phyloP scores from a whole-genome alignment of 2,329 filamentous ascomycete genomes.

The Monosporascus sp. region DNA sequence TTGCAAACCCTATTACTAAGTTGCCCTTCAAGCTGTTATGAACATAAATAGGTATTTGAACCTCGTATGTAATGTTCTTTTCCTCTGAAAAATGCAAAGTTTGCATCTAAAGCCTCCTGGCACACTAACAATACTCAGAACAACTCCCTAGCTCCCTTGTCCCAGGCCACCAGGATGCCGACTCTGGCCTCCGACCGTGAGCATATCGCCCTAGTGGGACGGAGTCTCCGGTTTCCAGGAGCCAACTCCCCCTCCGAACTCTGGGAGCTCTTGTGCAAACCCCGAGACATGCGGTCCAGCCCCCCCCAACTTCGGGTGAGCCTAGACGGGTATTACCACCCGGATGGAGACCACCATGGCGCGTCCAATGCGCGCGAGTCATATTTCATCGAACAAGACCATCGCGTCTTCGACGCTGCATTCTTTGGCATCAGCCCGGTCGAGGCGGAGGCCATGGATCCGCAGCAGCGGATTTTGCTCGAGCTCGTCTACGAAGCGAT shows the following conservation, averaged over 20 bases:
- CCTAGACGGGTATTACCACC: background rate
- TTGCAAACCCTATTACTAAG: too few relatives aligned
- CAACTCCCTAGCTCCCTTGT: too few relatives aligned
- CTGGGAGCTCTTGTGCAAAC: conserved; percentile 2
- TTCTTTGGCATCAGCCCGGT: background rate
- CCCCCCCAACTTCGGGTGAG: background rate
- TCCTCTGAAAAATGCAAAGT: too few relatives aligned
- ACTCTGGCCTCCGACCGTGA: too few relatives aligned
- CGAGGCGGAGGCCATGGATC: background rate
- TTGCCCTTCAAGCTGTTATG: too few relatives aligned
- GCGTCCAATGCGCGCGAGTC: background rate
- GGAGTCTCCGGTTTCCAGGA: conserved; percentile 4
- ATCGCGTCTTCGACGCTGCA: background rate
- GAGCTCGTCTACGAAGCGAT: background rate
- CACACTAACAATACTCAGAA: too few relatives aligned
- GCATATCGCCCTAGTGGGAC: conserved; percentile 5
- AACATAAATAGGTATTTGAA: too few relatives aligned
- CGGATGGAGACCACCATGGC: background rate
- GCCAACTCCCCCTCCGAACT: conserved; percentile 1
- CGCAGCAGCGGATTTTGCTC: background rate
- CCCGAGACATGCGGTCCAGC: background rate
- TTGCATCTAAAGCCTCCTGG: too few relatives aligned
- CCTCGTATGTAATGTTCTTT: too few relatives aligned
- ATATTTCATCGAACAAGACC: background rate
- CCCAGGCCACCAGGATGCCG: too few relatives aligned